phyloP scores from a whole-genome alignment of 257 asterid genomes.

The Petunia secreta region DNA sequence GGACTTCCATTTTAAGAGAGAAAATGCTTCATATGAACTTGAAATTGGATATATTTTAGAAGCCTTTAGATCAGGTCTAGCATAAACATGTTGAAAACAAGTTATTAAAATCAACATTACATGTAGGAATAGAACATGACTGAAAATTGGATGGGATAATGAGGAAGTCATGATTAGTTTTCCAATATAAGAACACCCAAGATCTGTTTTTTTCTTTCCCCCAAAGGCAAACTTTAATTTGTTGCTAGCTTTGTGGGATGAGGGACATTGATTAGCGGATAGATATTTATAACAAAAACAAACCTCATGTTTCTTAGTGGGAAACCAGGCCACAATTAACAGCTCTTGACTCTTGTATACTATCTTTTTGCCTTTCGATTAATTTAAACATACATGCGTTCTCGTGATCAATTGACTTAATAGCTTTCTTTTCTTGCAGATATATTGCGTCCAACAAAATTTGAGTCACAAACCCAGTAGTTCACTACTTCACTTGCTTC shows the following conservation, averaged over 20 bases:
- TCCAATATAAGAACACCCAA: too few species aligned
- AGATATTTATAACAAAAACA: background rate
- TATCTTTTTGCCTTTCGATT: background rate
- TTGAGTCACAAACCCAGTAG: too few species aligned
- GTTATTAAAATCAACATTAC: background rate
- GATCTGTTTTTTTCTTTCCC: background rate
- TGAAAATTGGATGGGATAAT: background rate
- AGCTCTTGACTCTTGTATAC: background rate
- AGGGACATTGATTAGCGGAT: background rate
- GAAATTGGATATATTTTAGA: constrained; percentile 1
- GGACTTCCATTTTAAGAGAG: constrained; percentile 25
- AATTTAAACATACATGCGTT: background rate
- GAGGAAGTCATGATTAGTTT: background rate
- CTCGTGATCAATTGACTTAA: background rate
- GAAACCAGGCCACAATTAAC: constrained; percentile 9
- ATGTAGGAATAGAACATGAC: background rate
- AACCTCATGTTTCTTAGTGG: constrained; percentile 3
- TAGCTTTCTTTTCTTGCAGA: too few species aligned
- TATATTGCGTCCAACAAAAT: too few species aligned
- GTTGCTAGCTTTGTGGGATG: background rate
- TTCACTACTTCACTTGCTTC: too few species aligned
- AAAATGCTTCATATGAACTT: constrained; percentile 13
- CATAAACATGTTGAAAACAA: background rate
- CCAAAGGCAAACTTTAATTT: background rate
- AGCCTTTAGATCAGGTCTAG: background rate